Evolutionary conservation across 2,329 filamentous ascomycete species (phyloP).

Genomic region (Elsinoe ampelina): DNA sequence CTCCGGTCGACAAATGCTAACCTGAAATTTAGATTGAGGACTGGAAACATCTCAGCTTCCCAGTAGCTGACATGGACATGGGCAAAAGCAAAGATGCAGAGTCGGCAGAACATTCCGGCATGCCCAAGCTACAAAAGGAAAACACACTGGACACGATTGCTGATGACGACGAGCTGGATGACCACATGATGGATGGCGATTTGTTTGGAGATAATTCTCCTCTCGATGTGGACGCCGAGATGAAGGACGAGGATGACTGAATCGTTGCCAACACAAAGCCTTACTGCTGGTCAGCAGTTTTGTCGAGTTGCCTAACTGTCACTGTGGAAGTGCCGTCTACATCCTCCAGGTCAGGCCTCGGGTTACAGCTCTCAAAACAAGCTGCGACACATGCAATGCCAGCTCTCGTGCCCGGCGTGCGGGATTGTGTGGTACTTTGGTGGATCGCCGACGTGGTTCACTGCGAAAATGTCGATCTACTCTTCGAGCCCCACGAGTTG

Average conservation of each 20-base stretch:
- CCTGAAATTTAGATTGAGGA: constrained; percentile 26
- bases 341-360: too few relatives aligned
- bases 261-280: not conserved
- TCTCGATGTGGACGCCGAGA: constrained; percentile 16
- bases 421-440: too few relatives aligned
- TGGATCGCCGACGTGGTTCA: too few relatives aligned
- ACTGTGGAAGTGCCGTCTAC: too few relatives aligned
- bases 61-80: constrained; percentile 23
- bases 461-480: too few relatives aligned
- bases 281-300: too few relatives aligned
- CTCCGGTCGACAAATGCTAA: not conserved
- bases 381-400: too few relatives aligned
- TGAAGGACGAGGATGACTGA: constrained; percentile 16
- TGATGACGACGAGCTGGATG: constrained; percentile 2
- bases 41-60: constrained; percentile 32
- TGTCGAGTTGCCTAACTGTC: too few relatives aligned
- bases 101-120: constrained; percentile 12
- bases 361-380: too few relatives aligned
- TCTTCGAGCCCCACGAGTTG: too few relatives aligned
- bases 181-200: constrained; percentile 3
- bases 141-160: not conserved
- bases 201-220: not conserved
- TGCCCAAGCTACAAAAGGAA: constrained; percentile 10
- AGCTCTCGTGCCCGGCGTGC: too few relatives aligned
- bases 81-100: constrained; percentile 18